These are phyloP conservation scores for Carex sylvatica DNA, from an alignment of 202 grass and related monocot species.

Conservation along the genomic window DNA sequence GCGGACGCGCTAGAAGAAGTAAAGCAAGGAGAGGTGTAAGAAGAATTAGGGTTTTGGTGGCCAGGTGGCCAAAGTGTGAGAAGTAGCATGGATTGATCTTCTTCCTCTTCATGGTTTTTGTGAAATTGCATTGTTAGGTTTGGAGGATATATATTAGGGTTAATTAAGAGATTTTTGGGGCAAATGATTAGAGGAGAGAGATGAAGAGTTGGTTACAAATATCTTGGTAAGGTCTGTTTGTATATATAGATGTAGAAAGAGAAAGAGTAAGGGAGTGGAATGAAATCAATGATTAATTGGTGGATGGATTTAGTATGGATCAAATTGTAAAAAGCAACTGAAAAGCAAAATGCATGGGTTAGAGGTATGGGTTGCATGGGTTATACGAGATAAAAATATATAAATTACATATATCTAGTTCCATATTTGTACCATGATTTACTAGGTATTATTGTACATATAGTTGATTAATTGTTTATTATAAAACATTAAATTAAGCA, in stretches of 20 bases:
- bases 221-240: background rate
- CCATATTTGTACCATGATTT: background rate
- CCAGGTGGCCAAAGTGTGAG: constrained; percentile 96
- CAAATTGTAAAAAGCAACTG: constrained; percentile 14
- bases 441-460: background rate
- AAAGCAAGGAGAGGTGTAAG: background rate
- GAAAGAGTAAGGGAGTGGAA: constrained; percentile 7
- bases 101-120: constrained; percentile 31
- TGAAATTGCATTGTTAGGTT: background rate
- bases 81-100: constrained; percentile 72
- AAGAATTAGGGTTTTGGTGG: constrained; percentile 31
- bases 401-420: background rate
- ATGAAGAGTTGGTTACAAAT: background rate
- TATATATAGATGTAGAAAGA: background rate
- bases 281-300: constrained; percentile 37
- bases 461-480: background rate
- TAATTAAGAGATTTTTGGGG: background rate
- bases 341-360: constrained; percentile 11
- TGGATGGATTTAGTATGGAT: background rate
- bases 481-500: background rate
- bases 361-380: background rate
- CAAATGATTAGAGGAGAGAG: constrained; percentile 1
- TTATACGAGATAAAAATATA: background rate
- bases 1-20: constrained; percentile 31
- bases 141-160: constrained; percentile 16